phyloP scores from a whole-genome alignment of 768 basidiomycete genomes.

The Ephemerocybe angulata region DNA sequence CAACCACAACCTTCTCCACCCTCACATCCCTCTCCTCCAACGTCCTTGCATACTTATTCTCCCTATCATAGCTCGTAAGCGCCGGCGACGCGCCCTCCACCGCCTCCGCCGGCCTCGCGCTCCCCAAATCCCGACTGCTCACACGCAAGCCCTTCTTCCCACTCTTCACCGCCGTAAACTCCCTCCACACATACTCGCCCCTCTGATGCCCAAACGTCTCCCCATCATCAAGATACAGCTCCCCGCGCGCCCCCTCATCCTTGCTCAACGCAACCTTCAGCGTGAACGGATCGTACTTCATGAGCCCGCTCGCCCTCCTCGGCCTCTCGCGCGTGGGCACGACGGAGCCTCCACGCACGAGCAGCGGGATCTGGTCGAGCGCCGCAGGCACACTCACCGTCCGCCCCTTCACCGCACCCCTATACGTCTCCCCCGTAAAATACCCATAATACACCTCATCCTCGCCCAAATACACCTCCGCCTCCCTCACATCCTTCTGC shows the following conservation, averaged over 20 bases:
- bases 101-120: conserved; percentile 39
- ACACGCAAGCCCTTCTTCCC: conserved; percentile 43
- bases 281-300: conserved; percentile 92
- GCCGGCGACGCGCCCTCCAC: conserved; percentile 49
- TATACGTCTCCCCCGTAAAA: conserved; percentile 67
- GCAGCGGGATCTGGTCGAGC: conserved; percentile 75
- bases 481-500: conserved; percentile 60
- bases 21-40: conserved; percentile 55
- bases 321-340: conserved; percentile 84
- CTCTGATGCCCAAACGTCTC: conserved; percentile 69
- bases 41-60: conserved; percentile 66
- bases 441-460: conserved; percentile 96
- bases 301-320: conserved; percentile 77
- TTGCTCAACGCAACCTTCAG: conserved; percentile 77
- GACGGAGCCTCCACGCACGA: conserved; percentile 90
- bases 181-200: conserved; percentile 84
- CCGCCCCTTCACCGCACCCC: conserved; percentile 61
- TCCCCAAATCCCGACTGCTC: conserved; percentile 54
- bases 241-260: conserved; percentile 60
- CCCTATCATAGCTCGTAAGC: conserved; percentile 39
- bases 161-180: conserved; percentile 56
- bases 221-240: conserved; percentile 95
- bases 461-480: conserved; percentile 82
- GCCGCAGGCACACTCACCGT: conserved; percentile 74
- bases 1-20: conserved; percentile 77